Evolutionary conservation across 179 eudicot species (phyloP), one percentile per base, ranked within the genome.

Genomic region (Beta macrorhiza): DNA sequence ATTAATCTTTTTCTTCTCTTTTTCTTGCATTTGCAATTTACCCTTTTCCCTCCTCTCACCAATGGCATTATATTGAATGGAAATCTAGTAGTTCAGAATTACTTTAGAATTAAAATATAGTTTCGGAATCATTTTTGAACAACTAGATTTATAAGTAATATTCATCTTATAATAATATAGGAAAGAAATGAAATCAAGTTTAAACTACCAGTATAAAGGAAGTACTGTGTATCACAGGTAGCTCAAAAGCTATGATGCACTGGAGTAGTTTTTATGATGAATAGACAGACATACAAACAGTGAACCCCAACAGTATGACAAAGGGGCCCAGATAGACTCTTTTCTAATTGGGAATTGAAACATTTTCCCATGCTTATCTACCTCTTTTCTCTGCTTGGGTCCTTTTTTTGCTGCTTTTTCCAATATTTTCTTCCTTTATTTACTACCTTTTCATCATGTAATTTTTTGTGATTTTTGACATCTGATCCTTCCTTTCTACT

Each of bases 261-360:
- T 82, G 57, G 42, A 37, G 42, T 57, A 86, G 72, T 80, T 64
- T 75, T 20, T 42, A 37, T 2, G 44, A 65, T 42, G 49, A 78
- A 76, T 78, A 75, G 85, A 82, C 77, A 83, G 75, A 73, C 77
- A 53, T 53, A 44, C 68, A 62, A 72, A 85, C 74, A 85, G 84
- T 83, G 90, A 86, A 72, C 74, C 82, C 88, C 87, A 90, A 83
- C 89, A 82, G 82, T 84, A 84, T 81, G 90, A 86, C 88, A 85
- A 79, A 72, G 89, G 91, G 64, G 69, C 81, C 84, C 69, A 77
- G 79, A 42, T 17, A 22, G 22, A 67, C 51, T 74, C 59, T 76
- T 80, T 79, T 73, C 71, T 61, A 55, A 73, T 79, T 59, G 81
- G 79, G 77, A 83, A 80, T 81, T 82, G 75, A 82, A 52, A 52